These are phyloP conservation scores for Syncephalis plumigaleata DNA, from an alignment of 371 early-diverging fungal species.

Conservation along the genomic window DNA sequence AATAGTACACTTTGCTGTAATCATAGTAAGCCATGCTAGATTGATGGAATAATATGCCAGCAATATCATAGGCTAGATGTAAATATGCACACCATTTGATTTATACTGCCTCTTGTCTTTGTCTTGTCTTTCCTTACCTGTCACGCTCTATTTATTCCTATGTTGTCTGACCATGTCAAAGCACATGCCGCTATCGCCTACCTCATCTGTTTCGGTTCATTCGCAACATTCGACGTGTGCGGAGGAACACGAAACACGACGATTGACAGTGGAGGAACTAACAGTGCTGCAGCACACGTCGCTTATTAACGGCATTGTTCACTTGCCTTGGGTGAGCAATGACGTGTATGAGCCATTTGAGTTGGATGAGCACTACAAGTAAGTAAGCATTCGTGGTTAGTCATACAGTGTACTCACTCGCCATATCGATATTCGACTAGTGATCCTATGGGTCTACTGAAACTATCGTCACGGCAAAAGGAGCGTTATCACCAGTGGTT, in stretches of 20 bases:
- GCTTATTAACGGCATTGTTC: slow-evolving; percentile 44
- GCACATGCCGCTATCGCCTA: too few species aligned
- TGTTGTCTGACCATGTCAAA: too few species aligned
- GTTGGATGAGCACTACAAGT: slow-evolving; percentile 17
- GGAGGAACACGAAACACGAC: not conserved
- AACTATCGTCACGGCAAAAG: slow-evolving; percentile 55
- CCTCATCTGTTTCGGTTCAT: too few species aligned
- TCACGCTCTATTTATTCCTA: too few species aligned
- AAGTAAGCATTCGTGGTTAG: slow-evolving; percentile 5
- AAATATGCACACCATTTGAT: too few species aligned
- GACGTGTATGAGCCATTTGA: slow-evolving; percentile 45
- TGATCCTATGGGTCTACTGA: slow-evolving; percentile 56
- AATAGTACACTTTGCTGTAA: too few species aligned
- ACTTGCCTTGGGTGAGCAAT: slow-evolving; percentile 52
- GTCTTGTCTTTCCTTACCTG: too few species aligned
- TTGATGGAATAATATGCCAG: too few species aligned
- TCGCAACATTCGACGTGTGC: too few species aligned
- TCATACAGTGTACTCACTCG: not conserved
- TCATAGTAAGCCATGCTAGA: too few species aligned
- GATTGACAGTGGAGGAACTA: slow-evolving; percentile 25
- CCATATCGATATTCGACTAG: slow-evolving; percentile 5
- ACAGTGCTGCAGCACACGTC: slow-evolving; percentile 47
- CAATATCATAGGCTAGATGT: too few species aligned
- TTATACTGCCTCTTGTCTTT: too few species aligned
- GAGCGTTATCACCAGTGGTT: slow-evolving; percentile 65